Conservation (phyloP, 768 basidiomycete species). For the Stropharia rugosoannulata region DNA sequence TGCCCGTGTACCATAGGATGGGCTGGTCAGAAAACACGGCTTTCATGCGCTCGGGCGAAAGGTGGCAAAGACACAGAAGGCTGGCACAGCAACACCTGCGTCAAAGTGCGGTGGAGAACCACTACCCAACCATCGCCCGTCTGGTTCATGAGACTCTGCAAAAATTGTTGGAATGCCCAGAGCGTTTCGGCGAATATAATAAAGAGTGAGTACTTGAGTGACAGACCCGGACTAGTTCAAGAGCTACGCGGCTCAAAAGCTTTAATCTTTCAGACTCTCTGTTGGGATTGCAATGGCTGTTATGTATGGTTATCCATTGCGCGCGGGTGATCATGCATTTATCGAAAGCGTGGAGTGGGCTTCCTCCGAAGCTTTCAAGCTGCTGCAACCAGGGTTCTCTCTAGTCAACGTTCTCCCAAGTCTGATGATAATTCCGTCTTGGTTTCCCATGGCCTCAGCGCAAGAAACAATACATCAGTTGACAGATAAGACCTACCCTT, state of each 20-base stretch:
- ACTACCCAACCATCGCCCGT: constrained; percentile 6
- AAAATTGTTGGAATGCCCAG: constrained; percentile 6
- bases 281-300: constrained; percentile 32
- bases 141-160: constrained; percentile 7
- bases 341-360: constrained; percentile 30
- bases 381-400: constrained; percentile 8
- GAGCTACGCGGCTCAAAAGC: not conserved
- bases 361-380: not conserved
- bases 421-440: constrained; percentile 6
- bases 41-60: constrained; percentile 15
- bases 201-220: not conserved
- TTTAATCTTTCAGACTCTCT: constrained; percentile 17
- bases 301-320: constrained; percentile 35
- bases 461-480: constrained; percentile 5
- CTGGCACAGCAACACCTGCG: constrained; percentile 19
- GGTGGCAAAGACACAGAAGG: constrained; percentile 17
- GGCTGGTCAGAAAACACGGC: constrained; percentile 9
- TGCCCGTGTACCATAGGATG: not conserved
- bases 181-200: constrained; percentile 4
- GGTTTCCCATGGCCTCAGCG: constrained; percentile 5
- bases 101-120: not conserved
- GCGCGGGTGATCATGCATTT: constrained; percentile 29
- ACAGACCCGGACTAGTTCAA: too few species aligned
- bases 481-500: not conserved
- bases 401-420: constrained; percentile 8